phyloP scores from a whole-genome alignment of 2,329 filamentous ascomycete species.

The Herpotrichia juniperi region DNA sequence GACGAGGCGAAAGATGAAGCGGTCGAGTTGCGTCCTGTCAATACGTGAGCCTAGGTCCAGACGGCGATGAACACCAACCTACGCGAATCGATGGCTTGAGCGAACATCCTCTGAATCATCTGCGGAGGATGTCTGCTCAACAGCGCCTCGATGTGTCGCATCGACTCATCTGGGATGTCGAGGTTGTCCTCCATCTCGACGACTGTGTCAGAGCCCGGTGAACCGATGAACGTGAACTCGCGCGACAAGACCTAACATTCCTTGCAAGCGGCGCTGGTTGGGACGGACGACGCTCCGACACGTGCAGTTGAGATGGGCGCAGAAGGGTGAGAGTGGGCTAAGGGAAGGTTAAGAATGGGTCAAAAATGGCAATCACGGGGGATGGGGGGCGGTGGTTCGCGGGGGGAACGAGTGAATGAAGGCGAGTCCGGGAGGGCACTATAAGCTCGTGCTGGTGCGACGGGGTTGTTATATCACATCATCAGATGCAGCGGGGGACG shows the following conservation, averaged over 20 bases:
- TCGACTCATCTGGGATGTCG: constrained; percentile 44
- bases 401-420: constrained; percentile 37
- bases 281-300: neutral
- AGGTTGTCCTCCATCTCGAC: constrained; percentile 41
- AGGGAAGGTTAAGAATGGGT: neutral
- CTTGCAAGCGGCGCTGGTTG: constrained; percentile 6
- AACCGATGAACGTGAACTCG: constrained; percentile 9
- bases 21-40: constrained; percentile 41
- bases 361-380: constrained; percentile 6
- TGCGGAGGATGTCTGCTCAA: constrained; percentile 43
- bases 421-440: constrained; percentile 27
- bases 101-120: constrained; percentile 44
- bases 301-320: neutral
- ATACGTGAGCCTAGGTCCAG: constrained; percentile 21
- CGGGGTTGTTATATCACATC: constrained; percentile 45
- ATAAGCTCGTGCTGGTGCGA: constrained; percentile 36
- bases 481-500: constrained; percentile 41
- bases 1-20: constrained; percentile 32
- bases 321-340: constrained; percentile 1
- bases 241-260: constrained; percentile 19
- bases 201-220: constrained; percentile 12
- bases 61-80: constrained; percentile 17
- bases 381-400: neutral
- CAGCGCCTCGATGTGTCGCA: constrained; percentile 45
- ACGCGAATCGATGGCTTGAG: constrained; percentile 44